Base-by-base conservation (phyloP, 2,329 filamentous ascomycete species). In the Raffaelea arxii region DNA sequence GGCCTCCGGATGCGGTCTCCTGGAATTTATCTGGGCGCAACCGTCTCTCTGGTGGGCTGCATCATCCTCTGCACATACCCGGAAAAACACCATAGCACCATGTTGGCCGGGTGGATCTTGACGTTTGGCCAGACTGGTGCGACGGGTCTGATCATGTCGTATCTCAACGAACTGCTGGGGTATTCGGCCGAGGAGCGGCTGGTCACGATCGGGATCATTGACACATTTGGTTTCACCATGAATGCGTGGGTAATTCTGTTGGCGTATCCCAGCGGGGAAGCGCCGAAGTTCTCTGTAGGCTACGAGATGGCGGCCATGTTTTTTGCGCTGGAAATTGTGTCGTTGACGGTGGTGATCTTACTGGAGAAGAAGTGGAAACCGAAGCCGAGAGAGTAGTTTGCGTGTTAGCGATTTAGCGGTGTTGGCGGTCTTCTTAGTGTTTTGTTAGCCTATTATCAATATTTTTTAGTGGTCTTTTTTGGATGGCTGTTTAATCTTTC, bases 1-100 rank as follows among this genome's bases (percentile, higher is more conserved):
- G 63, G 65, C 1, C 52, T 74, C 14, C 59, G 72, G 7, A 63
- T 58, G 3, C 63, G 73, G 16, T 75, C 70, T 71, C 72, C 71
- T 4, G 63, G 68, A 0, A 72, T 77, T 35, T 55, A 75, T 9
- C 25, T 36, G 25, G 47, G 41, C n/a, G 47, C 47, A 12, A 30
- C 37, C 35, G 21, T 51, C 30, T 48, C 47, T 6, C 41, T 53
- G 11, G 35, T 50, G 24, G 50, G 50, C 40, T 18, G 36, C 36
- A 45, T 52, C 43, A 43, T 52, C 21, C 44, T 52, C 6, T n/a
- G n/a, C n/a, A n/a, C n/a, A n/a, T 40, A n/a, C n/a, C n/a, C n/a
- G n/a, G 25, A 32, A 19, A 24, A 40, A 41, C 43, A 49, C 44
- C 18, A 37, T 25, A 16, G 44, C 11, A 41, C 47, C 36, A 45